Evolutionary conservation across 371 early-diverging fungal genomes (phyloP), one percentile per base, ranked within the genome.

Genomic region (Dipsacomyces acuminosporus): DNA sequence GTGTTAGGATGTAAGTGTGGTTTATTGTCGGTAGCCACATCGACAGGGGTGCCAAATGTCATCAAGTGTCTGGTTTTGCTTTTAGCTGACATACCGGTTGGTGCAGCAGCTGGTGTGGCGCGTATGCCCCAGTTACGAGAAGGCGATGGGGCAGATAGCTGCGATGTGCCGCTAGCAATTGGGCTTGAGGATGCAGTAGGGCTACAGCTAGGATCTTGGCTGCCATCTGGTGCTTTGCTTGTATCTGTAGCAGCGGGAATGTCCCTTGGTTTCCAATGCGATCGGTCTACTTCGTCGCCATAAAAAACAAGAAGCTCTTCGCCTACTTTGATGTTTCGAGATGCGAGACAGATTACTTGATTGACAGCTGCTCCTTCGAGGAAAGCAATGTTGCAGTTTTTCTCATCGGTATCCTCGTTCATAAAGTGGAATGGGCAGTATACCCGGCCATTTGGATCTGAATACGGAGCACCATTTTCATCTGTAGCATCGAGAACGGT

Each of bases 371-470:
- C 60, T 1, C 93, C 93, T 48, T 85, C 88, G 36, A 83, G 65
- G 51, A 91, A 90, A 3, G 70, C 61, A 24, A 91, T 79, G 59
- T 89, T 93, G 45, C 76, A 76, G 18, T 61, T 48, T 36, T 59
- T 54, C 15, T 72, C 53, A 45, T 51, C 49, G 9, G 73, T 58
- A 38, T 82, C 80, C 55, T 90, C 90, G 55, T 88, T 88, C 80
- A 91, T 84, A 67, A 83, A 90, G 56, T 93, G 93, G 55, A 90
- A 91, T 4, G 93, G 91, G 50, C 93, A 93, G 46, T 79, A 86
- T 33, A 83, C 66, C 8, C 73, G 72, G 3, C 86, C 82, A 8
- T 77, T 56, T 0, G 80, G 80, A 45, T 87, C 82, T 1, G 65
- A 76, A 45, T 80, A 92, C 0, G 90, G 87, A 58, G 77, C 59